Evolutionary conservation across 768 basidiomycete genomes (phyloP).

Genomic region (Boletus sp.): DNA sequence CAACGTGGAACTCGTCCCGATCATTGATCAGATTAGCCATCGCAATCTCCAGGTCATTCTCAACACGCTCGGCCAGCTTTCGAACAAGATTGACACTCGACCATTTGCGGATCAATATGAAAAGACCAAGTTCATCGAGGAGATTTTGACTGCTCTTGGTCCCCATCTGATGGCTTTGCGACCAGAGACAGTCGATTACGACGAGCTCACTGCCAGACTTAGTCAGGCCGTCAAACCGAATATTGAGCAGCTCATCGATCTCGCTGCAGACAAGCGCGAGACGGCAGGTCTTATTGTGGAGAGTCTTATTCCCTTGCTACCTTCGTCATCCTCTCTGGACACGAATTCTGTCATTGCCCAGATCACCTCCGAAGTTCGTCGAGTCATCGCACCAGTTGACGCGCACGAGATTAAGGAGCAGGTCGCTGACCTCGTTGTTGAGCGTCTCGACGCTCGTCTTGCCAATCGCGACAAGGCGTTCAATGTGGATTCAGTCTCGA

Average conservation of each 20-base stretch:
- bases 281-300: constrained; percentile 82
- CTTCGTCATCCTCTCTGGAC: constrained; percentile 45
- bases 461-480: constrained; percentile 73
- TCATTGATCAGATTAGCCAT: constrained; percentile 58
- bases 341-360: constrained; percentile 55
- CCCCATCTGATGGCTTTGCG: constrained; percentile 63
- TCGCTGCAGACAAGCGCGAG: constrained; percentile 86
- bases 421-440: constrained; percentile 85
- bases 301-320: constrained; percentile 64
- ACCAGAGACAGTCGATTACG: constrained; percentile 73
- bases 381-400: constrained; percentile 72
- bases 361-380: constrained; percentile 67
- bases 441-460: constrained; percentile 77
- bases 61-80: constrained; percentile 53
- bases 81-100: constrained; percentile 34
- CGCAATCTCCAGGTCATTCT: constrained; percentile 60
- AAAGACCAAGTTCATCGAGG: constrained; percentile 61
- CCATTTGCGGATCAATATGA: constrained; percentile 39
- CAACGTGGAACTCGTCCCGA: constrained; percentile 36
- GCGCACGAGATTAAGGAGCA: constrained; percentile 87
- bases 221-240: constrained; percentile 87
- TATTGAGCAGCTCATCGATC: constrained; percentile 84
- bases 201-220: constrained; percentile 68
- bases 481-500: constrained; percentile 56
- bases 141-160: constrained; percentile 53